phyloP scores from a whole-genome alignment of 1,284 basidiomycete genomes.

The Puccinia brachypodii region DNA sequence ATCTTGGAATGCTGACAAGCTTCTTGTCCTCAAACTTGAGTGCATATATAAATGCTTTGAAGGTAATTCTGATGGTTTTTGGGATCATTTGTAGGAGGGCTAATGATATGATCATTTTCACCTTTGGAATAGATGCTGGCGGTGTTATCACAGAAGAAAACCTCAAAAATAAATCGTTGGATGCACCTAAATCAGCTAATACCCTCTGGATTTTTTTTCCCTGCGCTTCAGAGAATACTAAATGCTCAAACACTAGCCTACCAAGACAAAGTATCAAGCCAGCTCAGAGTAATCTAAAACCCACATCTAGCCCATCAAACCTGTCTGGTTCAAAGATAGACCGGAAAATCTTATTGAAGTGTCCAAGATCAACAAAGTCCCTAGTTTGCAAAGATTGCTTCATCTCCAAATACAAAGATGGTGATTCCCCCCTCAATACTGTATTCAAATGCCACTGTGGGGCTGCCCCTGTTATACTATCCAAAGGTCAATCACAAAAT shows the following conservation, averaged over 20 bases:
- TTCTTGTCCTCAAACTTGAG: no score
- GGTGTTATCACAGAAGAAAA: background rate
- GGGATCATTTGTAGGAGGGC: no score
- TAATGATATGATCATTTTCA: no score
- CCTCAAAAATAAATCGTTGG: background rate
- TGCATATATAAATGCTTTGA: no score
- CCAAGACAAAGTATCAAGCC: no score
- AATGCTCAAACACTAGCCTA: no score
- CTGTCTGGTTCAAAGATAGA: background rate
- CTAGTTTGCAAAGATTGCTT: background rate
- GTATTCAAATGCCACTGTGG: background rate
- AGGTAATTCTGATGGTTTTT: no score
- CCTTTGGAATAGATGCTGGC: background rate
- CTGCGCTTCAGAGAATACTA: background rate
- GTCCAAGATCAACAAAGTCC: background rate
- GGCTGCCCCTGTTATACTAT: background rate
- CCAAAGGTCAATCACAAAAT: constrained; percentile 10
- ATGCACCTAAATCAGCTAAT: background rate
- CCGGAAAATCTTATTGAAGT: background rate
- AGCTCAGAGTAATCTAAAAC: no score
- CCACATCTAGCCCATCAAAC: background rate
- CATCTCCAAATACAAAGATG: background rate
- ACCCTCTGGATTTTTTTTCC: background rate
- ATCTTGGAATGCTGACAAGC: no score
- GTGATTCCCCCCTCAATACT: background rate